phyloP scores from a whole-genome alignment of 441 rosid species.

The Erysimum cheiri region DNA sequence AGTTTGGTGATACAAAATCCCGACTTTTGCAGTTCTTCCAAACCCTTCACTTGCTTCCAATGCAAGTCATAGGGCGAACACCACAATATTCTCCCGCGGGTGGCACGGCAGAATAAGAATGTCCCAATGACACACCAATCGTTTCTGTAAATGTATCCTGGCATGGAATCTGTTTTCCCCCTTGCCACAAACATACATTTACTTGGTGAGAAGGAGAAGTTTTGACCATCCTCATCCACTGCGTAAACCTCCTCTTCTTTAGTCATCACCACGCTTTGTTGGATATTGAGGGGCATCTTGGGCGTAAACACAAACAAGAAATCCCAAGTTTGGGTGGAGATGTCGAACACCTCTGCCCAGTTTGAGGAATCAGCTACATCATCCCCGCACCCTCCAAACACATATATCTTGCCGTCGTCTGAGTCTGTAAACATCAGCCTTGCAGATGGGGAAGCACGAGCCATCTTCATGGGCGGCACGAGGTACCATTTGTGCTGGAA shows the following conservation, averaged over 20 bases:
- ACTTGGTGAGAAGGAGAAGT: slow-evolving; percentile 9
- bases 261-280: neutral
- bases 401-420: slow-evolving; percentile 4
- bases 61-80: slow-evolving; percentile 1
- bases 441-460: slow-evolving; percentile 1
- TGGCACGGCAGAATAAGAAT: neutral
- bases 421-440: neutral
- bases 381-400: neutral
- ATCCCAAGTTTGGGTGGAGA: slow-evolving; percentile 1
- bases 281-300: neutral
- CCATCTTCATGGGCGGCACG: neutral
- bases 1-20: neutral
- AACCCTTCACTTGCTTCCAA: slow-evolving; percentile 12
- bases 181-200: neutral
- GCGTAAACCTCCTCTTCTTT: slow-evolving; percentile 4
- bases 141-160: neutral
- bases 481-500: neutral
- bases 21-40: neutral
- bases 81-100: slow-evolving; percentile 6
- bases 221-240: slow-evolving; percentile 23
- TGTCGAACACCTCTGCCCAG: neutral
- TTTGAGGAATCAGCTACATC: neutral
- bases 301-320: slow-evolving; percentile 2
- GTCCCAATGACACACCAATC: neutral
- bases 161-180: neutral